phyloP scores from a whole-genome alignment of 2,329 filamentous ascomycete genomes.

The Fusarium poae region DNA sequence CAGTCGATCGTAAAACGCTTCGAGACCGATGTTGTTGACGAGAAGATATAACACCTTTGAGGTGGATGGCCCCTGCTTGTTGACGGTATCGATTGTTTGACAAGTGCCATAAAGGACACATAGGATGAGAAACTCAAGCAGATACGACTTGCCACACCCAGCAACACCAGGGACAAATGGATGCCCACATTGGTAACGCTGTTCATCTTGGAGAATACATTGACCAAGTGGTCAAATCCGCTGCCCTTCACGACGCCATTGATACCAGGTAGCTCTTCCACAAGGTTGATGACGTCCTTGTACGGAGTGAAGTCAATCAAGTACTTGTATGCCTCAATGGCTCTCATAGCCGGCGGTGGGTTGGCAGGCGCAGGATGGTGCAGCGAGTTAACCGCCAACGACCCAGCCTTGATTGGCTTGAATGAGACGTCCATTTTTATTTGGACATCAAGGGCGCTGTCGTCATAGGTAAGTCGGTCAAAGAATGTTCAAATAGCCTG shows the following conservation, averaged over 20 bases:
- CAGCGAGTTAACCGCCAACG: background rate
- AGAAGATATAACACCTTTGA: background rate
- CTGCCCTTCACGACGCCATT: background rate
- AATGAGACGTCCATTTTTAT: background rate
- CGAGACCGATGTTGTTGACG: background rate
- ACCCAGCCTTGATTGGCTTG: background rate
- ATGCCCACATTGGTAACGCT: background rate
- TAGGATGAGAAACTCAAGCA: background rate
- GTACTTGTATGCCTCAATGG: background rate
- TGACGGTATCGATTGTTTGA: background rate
- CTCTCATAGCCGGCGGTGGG: background rate
- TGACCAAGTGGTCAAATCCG: too few species aligned
- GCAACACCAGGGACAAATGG: background rate
- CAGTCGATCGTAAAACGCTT: background rate
- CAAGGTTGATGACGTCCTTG: background rate
- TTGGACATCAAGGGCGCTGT: background rate
- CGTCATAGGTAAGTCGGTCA: background rate
- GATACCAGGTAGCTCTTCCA: background rate
- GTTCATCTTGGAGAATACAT: background rate
- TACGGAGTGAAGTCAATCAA: background rate
- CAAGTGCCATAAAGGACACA: background rate
- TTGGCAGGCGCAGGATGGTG: background rate
- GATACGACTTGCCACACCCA: background rate
- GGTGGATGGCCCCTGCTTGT: background rate
- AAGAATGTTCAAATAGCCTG: background rate